A percentile compares a stretch with the other conserved stretches of the same genome.
phyloP scores from a whole-genome alignment of 805 yeast species.

The Saturnispora dispora region DNA sequence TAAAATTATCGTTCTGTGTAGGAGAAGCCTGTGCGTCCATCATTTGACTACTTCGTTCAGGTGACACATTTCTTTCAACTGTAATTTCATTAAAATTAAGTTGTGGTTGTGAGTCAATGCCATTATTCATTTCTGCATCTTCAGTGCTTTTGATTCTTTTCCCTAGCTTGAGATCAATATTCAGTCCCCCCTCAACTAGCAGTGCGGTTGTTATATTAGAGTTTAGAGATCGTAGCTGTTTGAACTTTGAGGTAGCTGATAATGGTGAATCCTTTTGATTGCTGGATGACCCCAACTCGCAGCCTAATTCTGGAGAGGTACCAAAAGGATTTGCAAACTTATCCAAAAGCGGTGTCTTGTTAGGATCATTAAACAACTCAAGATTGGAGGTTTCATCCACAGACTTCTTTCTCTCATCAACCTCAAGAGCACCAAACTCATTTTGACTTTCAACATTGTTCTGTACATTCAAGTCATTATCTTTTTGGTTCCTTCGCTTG shows the following conservation, averaged over 20 bases:
- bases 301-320: constrained; percentile 18
- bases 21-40: constrained; percentile 7
- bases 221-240: neutral
- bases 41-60: neutral
- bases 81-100: constrained; percentile 1
- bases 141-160: neutral
- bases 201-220: neutral
- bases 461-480: neutral
- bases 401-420: neutral
- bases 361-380: neutral
- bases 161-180: neutral
- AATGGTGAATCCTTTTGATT: constrained; percentile 1
- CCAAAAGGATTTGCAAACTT: constrained; percentile 32
- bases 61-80: constrained; percentile 2
- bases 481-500: neutral
- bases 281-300: neutral
- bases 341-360: constrained; percentile 22
- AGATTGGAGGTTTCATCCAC: neutral
- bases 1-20: constrained; percentile 5
- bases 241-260: constrained; percentile 2
- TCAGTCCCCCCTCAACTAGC: constrained; percentile 1
- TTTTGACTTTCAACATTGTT: neutral
- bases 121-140: neutral
- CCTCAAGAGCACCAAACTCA: neutral
- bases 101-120: neutral